phyloP scores from a whole-genome alignment of 148 eudicot genomes.

The Arbutus unedo region DNA sequence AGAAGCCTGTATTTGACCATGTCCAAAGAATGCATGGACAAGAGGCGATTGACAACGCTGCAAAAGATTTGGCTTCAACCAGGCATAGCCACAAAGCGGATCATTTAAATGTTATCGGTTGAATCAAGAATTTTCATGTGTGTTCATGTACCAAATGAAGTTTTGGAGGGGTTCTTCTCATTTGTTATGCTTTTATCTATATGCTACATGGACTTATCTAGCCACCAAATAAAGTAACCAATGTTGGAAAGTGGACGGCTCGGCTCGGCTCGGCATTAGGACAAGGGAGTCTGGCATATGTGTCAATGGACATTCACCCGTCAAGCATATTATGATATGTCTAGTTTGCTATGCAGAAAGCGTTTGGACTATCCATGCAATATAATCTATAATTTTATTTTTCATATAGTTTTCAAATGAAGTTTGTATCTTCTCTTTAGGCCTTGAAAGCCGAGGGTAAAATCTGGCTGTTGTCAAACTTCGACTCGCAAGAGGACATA shows the following conservation, averaged over 20 bases:
- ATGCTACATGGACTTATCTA: neutral
- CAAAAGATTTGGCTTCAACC: neutral
- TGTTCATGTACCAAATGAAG: neutral
- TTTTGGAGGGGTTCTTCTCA: neutral
- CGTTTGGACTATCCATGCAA: neutral
- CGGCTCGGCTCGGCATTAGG: too few species aligned
- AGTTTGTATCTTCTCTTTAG: constrained; percentile 23
- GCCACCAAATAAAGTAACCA: neutral
- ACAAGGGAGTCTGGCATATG: constrained; percentile 36
- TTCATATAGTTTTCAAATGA: neutral
- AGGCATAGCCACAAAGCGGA: neutral
- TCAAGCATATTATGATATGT: too few species aligned
- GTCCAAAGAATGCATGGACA: neutral
- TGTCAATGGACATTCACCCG: too few species aligned
- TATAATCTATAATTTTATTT: neutral
- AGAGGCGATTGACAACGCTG: neutral
- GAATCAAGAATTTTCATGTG: neutral
- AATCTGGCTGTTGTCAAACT: constrained; percentile 67
- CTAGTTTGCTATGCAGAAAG: too few species aligned
- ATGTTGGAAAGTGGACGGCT: too few species aligned
- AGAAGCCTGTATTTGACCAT: too few species aligned
- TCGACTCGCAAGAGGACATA: constrained; percentile 64
- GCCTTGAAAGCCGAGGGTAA: constrained; percentile 54
- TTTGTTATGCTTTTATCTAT: neutral
- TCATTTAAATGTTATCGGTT: neutral